Evolutionary conservation across 805 yeast species (phyloP).

Genomic region (Ogataea ramenticola): DNA sequence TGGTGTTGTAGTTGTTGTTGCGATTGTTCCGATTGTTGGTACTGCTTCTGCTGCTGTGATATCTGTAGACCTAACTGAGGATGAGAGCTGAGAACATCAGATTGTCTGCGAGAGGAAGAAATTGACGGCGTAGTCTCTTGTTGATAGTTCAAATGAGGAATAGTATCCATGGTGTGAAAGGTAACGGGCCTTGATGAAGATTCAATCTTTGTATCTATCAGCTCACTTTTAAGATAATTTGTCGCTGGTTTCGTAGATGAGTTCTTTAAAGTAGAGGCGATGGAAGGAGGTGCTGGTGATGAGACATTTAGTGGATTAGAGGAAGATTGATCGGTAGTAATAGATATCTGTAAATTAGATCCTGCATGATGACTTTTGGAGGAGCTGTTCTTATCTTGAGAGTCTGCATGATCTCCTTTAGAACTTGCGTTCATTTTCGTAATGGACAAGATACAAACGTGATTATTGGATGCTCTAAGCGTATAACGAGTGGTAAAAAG

Average conservation of each 20-base stretch:
- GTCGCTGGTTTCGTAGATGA: background rate
- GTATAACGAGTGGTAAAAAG: too few relatives aligned
- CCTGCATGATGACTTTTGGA: too few relatives aligned
- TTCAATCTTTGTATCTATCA: slow-evolving; percentile 3
- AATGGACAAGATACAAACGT: too few relatives aligned
- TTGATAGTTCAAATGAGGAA: background rate
- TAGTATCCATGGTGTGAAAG: background rate
- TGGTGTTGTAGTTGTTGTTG: background rate
- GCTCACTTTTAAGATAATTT: slow-evolving; percentile 7
- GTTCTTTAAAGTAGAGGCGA: background rate
- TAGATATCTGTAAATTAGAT: too few relatives aligned
- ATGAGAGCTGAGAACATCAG: background rate
- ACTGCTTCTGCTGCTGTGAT: background rate
- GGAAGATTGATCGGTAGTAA: background rate
- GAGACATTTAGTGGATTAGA: too few relatives aligned
- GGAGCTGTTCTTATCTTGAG: background rate
- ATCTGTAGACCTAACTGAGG: background rate
- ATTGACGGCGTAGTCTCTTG: background rate
- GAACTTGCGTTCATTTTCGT: too few relatives aligned
- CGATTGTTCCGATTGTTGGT: background rate
- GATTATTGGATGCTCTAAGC: too few relatives aligned
- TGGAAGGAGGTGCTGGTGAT: background rate
- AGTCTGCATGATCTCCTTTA: too few relatives aligned
- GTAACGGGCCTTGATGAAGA: background rate
- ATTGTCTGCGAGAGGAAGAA: background rate